Evolutionary conservation across 257 asterid genomes (phyloP).

Genomic region (Perilla frutescens): DNA sequence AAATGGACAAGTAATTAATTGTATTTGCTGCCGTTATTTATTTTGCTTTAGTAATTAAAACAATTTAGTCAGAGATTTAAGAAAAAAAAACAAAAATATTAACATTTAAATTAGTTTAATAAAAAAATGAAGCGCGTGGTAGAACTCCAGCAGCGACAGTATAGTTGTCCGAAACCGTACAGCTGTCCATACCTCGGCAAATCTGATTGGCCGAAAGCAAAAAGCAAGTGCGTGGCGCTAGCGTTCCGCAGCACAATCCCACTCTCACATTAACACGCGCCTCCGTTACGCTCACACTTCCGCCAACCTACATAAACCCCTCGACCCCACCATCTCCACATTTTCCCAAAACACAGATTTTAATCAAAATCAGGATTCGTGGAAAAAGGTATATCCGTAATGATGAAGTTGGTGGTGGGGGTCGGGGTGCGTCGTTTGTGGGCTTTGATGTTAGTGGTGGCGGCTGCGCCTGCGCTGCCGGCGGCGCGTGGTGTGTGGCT

Average conservation of each 20-base stretch:
- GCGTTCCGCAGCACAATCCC: slow-evolving; percentile 10
- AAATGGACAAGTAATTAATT: no score
- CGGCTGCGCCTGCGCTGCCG: slow-evolving; percentile 43
- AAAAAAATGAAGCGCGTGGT: slow-evolving; percentile 25
- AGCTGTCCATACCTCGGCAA: slow-evolving; percentile 4
- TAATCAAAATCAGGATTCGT: not conserved
- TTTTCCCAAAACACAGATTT: not conserved
- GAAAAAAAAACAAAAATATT: no score
- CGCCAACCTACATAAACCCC: slow-evolving; percentile 14
- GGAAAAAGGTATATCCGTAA: not conserved
- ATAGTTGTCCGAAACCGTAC: slow-evolving; percentile 23
- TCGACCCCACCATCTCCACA: not conserved
- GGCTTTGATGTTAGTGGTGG: slow-evolving; percentile 37
- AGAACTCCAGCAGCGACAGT: not conserved
- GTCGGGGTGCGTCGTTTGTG: slow-evolving; percentile 28
- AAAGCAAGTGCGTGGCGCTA: slow-evolving; percentile 36
- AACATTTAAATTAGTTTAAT: no score
- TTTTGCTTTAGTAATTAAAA: no score
- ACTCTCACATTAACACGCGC: slow-evolving; percentile 43
- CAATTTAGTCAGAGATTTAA: no score
- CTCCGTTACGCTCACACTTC: not conserved
- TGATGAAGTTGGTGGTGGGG: slow-evolving; percentile 35
- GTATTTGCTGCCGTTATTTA: no score
- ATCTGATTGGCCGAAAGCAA: slow-evolving; percentile 26
- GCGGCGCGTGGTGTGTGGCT: slow-evolving; percentile 66